These are phyloP conservation scores for Aspergillus egyptiacus DNA, from an alignment of 495 filamentous ascomycete genomes.

Conservation along the genomic window DNA sequence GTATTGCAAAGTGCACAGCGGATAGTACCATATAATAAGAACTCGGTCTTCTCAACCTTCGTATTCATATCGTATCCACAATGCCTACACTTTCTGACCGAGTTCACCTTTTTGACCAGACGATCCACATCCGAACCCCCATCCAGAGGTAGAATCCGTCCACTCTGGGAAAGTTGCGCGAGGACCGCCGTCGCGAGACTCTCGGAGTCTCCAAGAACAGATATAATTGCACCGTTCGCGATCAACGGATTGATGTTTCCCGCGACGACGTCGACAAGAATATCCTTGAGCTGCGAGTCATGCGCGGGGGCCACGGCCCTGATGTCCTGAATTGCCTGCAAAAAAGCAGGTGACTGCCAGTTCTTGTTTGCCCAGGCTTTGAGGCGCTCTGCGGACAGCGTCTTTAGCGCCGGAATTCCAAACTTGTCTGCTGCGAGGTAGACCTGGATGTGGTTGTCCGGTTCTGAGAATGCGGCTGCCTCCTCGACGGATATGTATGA, in stretches of 20 bases:
- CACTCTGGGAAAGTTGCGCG: background rate
- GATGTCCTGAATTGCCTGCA: background rate
- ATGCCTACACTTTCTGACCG: too few relatives aligned
- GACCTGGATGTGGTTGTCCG: background rate
- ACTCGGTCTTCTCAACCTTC: too few relatives aligned
- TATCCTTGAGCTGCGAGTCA: background rate
- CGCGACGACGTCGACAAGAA: background rate
- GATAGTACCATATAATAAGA: too few relatives aligned
- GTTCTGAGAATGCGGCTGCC: background rate
- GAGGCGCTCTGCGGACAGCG: background rate
- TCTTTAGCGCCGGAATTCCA: background rate
- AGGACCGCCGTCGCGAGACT: background rate
- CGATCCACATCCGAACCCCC: too few relatives aligned
- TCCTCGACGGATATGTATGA: background rate
- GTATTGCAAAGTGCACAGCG: background rate
- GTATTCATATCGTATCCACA: too few relatives aligned
- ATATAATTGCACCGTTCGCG: background rate
- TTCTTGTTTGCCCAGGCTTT: background rate
- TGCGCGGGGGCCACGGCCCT: background rate
- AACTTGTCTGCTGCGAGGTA: background rate
- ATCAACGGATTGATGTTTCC: background rate
- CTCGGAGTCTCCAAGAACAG: background rate
- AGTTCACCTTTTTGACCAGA: too few relatives aligned
- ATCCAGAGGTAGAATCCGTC: too few relatives aligned
- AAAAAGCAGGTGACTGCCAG: background rate